Evolutionary conservation across 768 basidiomycete genomes (phyloP).

Genomic region (Termitomyces sp.): DNA sequence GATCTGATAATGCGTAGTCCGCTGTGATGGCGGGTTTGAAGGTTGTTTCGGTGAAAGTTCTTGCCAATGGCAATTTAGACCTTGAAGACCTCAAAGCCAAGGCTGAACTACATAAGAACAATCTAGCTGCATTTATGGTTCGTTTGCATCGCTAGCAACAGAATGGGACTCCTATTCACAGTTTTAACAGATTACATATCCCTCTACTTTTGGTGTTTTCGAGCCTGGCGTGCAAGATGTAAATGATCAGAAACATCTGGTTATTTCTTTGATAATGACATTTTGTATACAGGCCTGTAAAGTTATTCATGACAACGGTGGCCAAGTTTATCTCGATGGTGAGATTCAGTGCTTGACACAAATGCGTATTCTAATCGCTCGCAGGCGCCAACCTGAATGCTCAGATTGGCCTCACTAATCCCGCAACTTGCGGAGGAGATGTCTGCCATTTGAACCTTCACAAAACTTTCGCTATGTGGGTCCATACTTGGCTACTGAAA

Average conservation of each 20-base stretch:
- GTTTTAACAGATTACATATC: constrained; percentile 83
- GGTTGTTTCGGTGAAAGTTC: constrained; percentile 93
- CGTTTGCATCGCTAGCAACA: constrained; percentile 15
- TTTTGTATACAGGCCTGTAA: constrained; percentile 67
- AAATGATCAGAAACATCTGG: constrained; percentile 16
- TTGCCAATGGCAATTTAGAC: constrained; percentile 85
- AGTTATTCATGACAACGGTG: constrained; percentile 92
- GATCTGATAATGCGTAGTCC: constrained; percentile 51
- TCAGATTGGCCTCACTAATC: constrained; percentile 90
- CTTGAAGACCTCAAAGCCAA: constrained; percentile 82
- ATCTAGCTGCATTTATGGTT: constrained; percentile 95
- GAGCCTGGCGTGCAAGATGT: constrained; percentile 85
- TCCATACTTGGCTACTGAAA: constrained; percentile 5
- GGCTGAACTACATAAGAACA: constrained; percentile 88
- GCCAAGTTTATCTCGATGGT: constrained; percentile 97
- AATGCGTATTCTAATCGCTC: not conserved
- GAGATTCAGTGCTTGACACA: constrained; percentile 7
- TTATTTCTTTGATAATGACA: constrained; percentile 5
- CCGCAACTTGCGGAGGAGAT: constrained; percentile 94
- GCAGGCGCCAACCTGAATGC: constrained; percentile 90
- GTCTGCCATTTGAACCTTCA: constrained; percentile 98
- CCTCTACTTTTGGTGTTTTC: constrained; percentile 97
- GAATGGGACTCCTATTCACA: constrained; percentile 3
- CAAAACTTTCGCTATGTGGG: constrained; percentile 95
- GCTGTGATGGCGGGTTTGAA: constrained; percentile 97